A percentile compares a stretch with the other conserved stretches of the same genome.
Evolutionary conservation across 2,329 filamentous ascomycete species (phyloP).

Genomic region (Fusarium caatingaense): DNA sequence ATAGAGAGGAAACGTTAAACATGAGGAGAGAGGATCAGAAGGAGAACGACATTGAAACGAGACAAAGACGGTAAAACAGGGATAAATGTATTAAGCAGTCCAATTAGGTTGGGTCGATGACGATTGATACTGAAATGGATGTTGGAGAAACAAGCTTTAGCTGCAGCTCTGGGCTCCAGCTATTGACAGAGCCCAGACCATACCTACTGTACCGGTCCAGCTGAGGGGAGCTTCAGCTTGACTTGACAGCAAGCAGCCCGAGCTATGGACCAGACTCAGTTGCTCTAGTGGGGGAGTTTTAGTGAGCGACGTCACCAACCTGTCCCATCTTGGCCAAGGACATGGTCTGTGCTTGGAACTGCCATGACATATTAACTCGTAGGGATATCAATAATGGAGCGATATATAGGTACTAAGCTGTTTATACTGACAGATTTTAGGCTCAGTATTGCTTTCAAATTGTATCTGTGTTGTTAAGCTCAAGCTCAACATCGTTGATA

Average conservation of each 20-base stretch:
- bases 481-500: not conserved
- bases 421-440: too few relatives aligned
- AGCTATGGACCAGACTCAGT: constrained; percentile 1
- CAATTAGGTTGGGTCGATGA: constrained; percentile 36
- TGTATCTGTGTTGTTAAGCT: not conserved
- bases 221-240: constrained; percentile 28
- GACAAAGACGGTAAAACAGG: constrained; percentile 30
- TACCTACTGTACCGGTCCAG: not conserved
- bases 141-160: constrained; percentile 44
- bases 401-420: too few relatives aligned
- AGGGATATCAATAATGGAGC: not conserved
- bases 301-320: constrained; percentile 38
- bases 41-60: constrained; percentile 1
- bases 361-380: not conserved
- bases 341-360: constrained; percentile 15
- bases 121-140: constrained; percentile 19
- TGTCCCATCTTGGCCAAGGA: not conserved
- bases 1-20: not conserved
- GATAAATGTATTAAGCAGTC: constrained; percentile 23
- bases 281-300: constrained; percentile 12
- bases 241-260: not conserved
- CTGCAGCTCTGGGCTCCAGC: constrained; percentile 8
- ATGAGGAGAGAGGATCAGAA: not conserved
- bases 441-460: not conserved
- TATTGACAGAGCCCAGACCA: not conserved